These are phyloP conservation scores for Ascochyta lentis DNA, from an alignment of 2,329 filamentous ascomycete species.

Conservation along the genomic window DNA sequence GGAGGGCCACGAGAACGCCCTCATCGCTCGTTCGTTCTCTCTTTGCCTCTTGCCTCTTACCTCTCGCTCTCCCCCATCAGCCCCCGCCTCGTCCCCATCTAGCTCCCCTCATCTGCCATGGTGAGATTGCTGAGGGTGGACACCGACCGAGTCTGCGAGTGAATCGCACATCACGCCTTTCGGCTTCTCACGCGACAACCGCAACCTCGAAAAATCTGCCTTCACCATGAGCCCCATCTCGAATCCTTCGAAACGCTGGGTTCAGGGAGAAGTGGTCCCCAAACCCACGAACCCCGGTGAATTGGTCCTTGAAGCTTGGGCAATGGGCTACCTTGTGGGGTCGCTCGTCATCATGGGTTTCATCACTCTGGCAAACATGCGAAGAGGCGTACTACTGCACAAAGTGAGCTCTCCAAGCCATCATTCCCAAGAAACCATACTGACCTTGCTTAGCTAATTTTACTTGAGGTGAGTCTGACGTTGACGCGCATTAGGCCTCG, in stretches of 20 bases:
- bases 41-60: slow-evolving; percentile 11
- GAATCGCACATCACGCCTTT: slow-evolving; percentile 30
- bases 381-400: slow-evolving; percentile 55
- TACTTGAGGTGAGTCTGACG: slow-evolving; percentile 52
- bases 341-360: slow-evolving; percentile 57
- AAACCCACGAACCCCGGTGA: slow-evolving; percentile 42
- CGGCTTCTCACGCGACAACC: slow-evolving; percentile 19
- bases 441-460: slow-evolving; percentile 50
- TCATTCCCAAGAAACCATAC: slow-evolving; percentile 4
- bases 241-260: slow-evolving; percentile 16
- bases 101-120: slow-evolving; percentile 25
- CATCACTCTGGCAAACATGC: slow-evolving; percentile 58
- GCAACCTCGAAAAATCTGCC: slow-evolving; percentile 23
- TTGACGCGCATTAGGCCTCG: neutral
- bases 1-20: slow-evolving; percentile 29
- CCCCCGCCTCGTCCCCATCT: neutral
- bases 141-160: slow-evolving; percentile 22
- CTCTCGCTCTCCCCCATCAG: slow-evolving; percentile 6
- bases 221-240: slow-evolving; percentile 29
- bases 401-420: slow-evolving; percentile 42
- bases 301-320: slow-evolving; percentile 50
- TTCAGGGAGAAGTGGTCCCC: slow-evolving; percentile 28
- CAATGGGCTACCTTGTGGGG: slow-evolving; percentile 51
- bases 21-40: slow-evolving; percentile 17
- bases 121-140: slow-evolving; percentile 22